Base-by-base conservation (phyloP, 2,329 filamentous ascomycete species). In the Magnaporthales sp. region DNA sequence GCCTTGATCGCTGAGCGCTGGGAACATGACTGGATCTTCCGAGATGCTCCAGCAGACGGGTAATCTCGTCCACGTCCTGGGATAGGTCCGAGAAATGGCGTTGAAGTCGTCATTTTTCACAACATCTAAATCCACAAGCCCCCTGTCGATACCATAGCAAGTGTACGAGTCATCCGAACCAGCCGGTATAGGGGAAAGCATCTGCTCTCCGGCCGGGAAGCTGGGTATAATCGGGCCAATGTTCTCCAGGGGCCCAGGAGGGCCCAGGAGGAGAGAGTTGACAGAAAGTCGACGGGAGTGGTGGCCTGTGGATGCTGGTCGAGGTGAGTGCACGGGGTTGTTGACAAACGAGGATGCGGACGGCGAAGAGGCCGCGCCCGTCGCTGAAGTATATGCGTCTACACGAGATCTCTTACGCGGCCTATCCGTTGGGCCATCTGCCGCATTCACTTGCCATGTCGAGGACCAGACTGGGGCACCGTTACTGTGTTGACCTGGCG, bases 71-170 rank as follows among this genome's bases (percentile, higher is more conserved):
- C 11, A 64, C 27, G 26, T 64, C 62, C 15, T 64, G 38, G 26
- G 63, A n/a, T 19, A 7, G 3, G 71, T 71, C 3, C 74, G 75
- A 15, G 83, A 83, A 54, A 93, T 88, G 19, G 90, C 90, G 64
- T 84, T 84, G 31, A 79, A 77, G 70, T 94, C 91, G 72, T 92
- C 86, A 71, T 93, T 93, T 64, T 83, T 85, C 30, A 86, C 86
- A 1, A 91, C 78, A 71, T 94, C 91, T 24, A 86, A 77, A 76
- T 94, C 91, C 10, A 83, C 83, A 68, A 87, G 81, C 0, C 91
- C 91, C 67, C 86, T 81, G 72, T 94, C 91, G 68, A 90, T 84
- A 6, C 91, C 91, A 73, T 91, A 92, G 4, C 62, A 63, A 11
- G 62, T 63, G 19, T 26, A 63, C 7, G 62, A 63, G 30, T 32